Base-by-base conservation (phyloP, 805 yeast species). In the Wickerhamomyces canadensis region DNA sequence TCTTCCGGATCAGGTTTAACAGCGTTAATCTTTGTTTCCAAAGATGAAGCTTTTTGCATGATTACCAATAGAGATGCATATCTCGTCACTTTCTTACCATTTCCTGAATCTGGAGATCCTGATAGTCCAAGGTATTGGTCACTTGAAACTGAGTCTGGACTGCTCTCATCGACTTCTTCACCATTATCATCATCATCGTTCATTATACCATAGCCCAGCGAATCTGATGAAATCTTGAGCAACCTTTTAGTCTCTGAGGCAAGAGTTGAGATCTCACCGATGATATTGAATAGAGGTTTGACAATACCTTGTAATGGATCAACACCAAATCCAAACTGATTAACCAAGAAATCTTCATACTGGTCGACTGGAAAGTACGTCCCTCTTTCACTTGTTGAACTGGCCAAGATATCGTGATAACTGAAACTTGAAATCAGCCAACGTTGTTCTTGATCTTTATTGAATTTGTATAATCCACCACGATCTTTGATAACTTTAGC, bases 371-470 rank as follows among this genome's bases (percentile, higher is more conserved):
- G 71, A 54, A 85, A 83, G 47, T 80, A 79, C 1, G 86, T 72
- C 2, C 81, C 80, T 31, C 84, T 61, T 27, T 76, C 74, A 37
- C 71, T 65, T 1, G 74, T 67, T 10, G 82, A 72, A 33, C 80
- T 72, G 1, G 89, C 76, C 44, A 82, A 65, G 23, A 85, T 70
- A 54, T 84, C 94, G 55, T 84, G 93, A 54, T 84, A 85, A 1
- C 87, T 86, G 60, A 81, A 85, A 57, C 80, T 84, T 8, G 86
- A 76, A 16, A 82, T 74, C 35, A 84, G 64, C 82, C 89, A 84
- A 43, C 80, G 76, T 45, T 78, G 61, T 19, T 76, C 80, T 44
- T 74, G 74, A 50, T 72, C 70, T 22, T 62, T 65, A 47, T 70
- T 71, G 57, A 78, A 68, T 28, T 57, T 60, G 30, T 58, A 54